Base-by-base conservation (phyloP, 176 grass and related monocot species). In the Hyparrhenia diplandra region DNA sequence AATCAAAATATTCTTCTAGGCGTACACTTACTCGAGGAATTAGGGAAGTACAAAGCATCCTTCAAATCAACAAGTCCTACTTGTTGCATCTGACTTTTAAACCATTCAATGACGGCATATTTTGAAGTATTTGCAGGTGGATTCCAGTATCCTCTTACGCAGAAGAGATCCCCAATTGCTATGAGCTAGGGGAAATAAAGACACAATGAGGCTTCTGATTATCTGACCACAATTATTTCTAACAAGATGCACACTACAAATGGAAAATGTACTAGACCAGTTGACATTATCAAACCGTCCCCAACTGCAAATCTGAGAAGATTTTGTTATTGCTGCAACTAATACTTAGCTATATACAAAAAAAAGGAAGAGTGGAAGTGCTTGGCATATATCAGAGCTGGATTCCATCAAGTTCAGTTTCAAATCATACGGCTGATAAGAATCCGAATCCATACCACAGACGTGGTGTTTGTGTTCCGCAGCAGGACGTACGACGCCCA, bases 131-230 rank as follows among this genome's bases (percentile, higher is more conserved):
- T 67, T 73, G 92, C 79, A 76, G 90, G 86, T 52, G 82, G 88
- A 77, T 95, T 79, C 96, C 92, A 99, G 59, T 90, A 99, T 77
- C 96, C 96, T 24, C 96, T 81, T 83, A 95, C 37, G 24, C 96
- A 99, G 41, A 95, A 82, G 36, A 73, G 49, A 49, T 82, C 60
- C 58, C 82, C 86, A 66, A 90, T 67, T 76, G 82, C 82, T 86
- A 99, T 95, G 83, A 99, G 82, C 92, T 99, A 69, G 55, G 28
- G 63, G 67, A 47, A 75, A 55, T 13, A 80, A 76, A 59, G 16
- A 14, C 5, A 73, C 85, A 13, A 54, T 69, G 39, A 90, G 28
- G 28, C 6, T 80, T 67, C 29, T 69, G 57, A 60, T 12, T 12
- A 25, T n/a, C 1, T 60, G 55, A 29, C 18, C 11, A 25, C 30